phyloP scores from a whole-genome alignment of 495 filamentous ascomycete genomes.

The Bombardia bombarda region DNA sequence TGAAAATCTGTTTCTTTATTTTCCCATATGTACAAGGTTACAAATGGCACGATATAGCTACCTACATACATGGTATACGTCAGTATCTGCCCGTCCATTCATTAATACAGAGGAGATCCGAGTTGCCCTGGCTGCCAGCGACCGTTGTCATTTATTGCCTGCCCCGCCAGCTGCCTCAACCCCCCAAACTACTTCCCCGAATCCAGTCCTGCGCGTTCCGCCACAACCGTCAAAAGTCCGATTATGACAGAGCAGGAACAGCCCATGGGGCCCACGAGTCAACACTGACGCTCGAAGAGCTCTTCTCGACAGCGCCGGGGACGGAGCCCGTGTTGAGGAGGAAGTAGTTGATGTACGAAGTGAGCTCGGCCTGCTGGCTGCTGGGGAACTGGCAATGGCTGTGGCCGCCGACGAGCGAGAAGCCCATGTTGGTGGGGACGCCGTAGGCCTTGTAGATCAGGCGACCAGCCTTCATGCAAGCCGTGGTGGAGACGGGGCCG shows the following conservation, averaged over 20 bases:
- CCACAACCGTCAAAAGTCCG: background rate
- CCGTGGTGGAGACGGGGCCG: constrained; percentile 41
- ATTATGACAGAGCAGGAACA: constrained; percentile 29
- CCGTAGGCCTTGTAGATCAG: constrained; percentile 45
- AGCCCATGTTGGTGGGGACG: constrained; percentile 44
- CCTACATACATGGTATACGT: background rate
- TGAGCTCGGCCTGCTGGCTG: constrained; percentile 35
- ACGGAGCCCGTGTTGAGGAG: constrained; percentile 18
- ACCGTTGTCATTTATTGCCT: no score
- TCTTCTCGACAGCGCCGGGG: constrained; percentile 33
- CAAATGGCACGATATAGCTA: constrained; percentile 5
- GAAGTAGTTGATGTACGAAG: constrained; percentile 44
- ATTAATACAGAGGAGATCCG: background rate
- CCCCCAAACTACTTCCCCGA: no score
- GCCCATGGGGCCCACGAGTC: constrained; percentile 35
- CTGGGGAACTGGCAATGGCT: constrained; percentile 50
- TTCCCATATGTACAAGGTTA: constrained; percentile 11
- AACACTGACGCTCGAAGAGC: constrained; percentile 25
- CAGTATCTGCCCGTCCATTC: constrained; percentile 1
- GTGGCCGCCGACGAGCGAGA: constrained; percentile 45
- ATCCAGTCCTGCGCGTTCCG: no score
- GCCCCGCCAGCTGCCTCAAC: no score
- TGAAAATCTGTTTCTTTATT: background rate
- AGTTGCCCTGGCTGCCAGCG: no score
- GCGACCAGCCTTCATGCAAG: constrained; percentile 47